Conservation (phyloP, 768 basidiomycete genomes). For the Russula lepida region DNA sequence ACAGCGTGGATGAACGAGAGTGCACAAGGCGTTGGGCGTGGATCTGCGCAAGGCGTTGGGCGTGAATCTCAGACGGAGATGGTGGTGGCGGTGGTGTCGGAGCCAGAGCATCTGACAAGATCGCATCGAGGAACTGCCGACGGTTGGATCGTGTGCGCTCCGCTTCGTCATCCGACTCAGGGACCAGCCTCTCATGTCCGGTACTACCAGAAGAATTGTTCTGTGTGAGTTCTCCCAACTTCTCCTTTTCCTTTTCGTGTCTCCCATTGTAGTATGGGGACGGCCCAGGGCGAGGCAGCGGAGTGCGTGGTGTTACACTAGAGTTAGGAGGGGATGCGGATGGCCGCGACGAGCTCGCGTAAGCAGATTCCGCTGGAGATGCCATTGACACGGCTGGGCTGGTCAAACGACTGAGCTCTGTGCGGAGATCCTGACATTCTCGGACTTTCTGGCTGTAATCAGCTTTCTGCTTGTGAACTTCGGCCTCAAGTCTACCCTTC, state of each 20-base stretch:
- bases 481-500: conserved; percentile 54
- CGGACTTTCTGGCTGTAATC: conserved; percentile 22
- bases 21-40: conserved; percentile 5
- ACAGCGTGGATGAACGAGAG: conserved; percentile 7
- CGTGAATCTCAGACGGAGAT: conserved; percentile 2
- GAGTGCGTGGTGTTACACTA: conserved; percentile 20
- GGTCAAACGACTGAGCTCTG: conserved; percentile 20
- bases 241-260: conserved; percentile 20
- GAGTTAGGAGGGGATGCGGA: conserved; percentile 18
- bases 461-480: conserved; percentile 47
- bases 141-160: conserved; percentile 12
- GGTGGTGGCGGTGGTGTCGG: conserved; percentile 3
- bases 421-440: conserved; percentile 21
- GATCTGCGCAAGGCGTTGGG: not conserved
- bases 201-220: conserved; percentile 20
- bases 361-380: conserved; percentile 13
- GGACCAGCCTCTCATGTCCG: conserved; percentile 14
- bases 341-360: conserved; percentile 19
- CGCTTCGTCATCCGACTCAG: conserved; percentile 21
- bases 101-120: conserved; percentile 13
- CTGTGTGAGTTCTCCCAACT: conserved; percentile 19
- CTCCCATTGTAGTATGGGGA: conserved; percentile 13
- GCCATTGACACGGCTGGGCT: conserved; percentile 10
- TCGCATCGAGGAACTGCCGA: conserved; percentile 10
- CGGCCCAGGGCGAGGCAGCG: conserved; percentile 18